A percentile compares a stretch with the other conserved stretches of the same genome.
Evolutionary conservation across 768 basidiomycete genomes (phyloP).

Genomic region (Pleurotus platypus): DNA sequence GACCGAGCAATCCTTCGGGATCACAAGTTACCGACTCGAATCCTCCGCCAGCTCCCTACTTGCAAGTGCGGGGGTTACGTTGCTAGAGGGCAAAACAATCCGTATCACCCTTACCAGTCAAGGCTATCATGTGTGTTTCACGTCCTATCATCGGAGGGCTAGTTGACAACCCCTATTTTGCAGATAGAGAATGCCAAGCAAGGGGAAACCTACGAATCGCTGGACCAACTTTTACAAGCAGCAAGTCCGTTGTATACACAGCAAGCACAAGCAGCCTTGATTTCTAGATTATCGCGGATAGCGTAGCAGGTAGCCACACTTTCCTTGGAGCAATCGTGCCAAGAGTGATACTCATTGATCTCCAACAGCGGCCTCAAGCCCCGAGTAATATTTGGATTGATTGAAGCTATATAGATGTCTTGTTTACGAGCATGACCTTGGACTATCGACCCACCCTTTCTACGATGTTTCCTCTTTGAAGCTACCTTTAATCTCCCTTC

Average conservation of each 20-base stretch:
- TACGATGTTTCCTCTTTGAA: slow-evolving; percentile 19
- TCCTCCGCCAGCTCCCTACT: slow-evolving; percentile 34
- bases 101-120: slow-evolving; percentile 43
- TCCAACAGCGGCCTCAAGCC: no score
- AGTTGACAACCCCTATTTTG: slow-evolving; percentile 14
- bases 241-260: slow-evolving; percentile 51
- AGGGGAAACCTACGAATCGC: slow-evolving; percentile 42
- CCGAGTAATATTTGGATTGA: no score
- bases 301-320: not conserved
- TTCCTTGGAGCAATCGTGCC: not conserved
- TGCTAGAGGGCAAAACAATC: slow-evolving; percentile 52
- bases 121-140: slow-evolving; percentile 51
- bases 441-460: slow-evolving; percentile 5
- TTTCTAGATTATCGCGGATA: slow-evolving; percentile 35
- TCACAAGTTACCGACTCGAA: slow-evolving; percentile 41
- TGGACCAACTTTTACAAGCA: slow-evolving; percentile 55
- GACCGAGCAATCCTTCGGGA: slow-evolving; percentile 55
- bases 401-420: no score
- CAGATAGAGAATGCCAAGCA: slow-evolving; percentile 14
- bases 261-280: slow-evolving; percentile 42
- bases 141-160: not conserved
- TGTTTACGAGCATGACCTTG: not conserved
- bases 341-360: not conserved
- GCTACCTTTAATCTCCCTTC: slow-evolving; percentile 32
- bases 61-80: slow-evolving; percentile 49